These are phyloP conservation scores for Hygrophorus russula DNA, from an alignment of 768 basidiomycete species.

Conservation along the genomic window DNA sequence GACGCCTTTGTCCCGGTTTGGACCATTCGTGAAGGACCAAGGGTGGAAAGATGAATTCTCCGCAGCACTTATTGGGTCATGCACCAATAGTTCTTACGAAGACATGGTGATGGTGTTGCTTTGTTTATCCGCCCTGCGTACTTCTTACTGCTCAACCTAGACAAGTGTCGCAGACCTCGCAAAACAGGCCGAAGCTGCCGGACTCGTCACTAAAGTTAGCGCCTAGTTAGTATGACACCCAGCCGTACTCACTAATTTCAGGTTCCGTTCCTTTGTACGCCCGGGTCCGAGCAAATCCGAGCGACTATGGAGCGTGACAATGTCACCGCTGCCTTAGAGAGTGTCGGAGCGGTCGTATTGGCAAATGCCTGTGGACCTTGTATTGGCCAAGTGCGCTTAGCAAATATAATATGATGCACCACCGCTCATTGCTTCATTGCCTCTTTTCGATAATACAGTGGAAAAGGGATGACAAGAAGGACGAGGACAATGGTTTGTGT, in stretches of 20 bases:
- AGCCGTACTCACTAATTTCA: constrained; percentile 11
- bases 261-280: constrained; percentile 83
- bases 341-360: constrained; percentile 87
- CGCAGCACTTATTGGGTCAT: constrained; percentile 92
- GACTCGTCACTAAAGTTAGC: constrained; percentile 61
- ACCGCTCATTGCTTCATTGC: too few relatives aligned
- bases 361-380: constrained; percentile 99
- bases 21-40: constrained; percentile 64
- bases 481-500: constrained; percentile 77
- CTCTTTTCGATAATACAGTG: constrained; percentile 38
- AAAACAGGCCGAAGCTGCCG: constrained; percentile 75
- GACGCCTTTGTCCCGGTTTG: constrained; percentile 87
- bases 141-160: constrained; percentile 27
- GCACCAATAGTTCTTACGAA: constrained; percentile 97
- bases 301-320: constrained; percentile 96
- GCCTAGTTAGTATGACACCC: neutral
- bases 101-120: constrained; percentile 57
- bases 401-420: neutral
- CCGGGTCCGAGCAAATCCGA: constrained; percentile 91
- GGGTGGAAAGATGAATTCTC: constrained; percentile 93
- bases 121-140: neutral
- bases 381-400: constrained; percentile 70
- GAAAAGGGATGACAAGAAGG: constrained; percentile 84
- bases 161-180: constrained; percentile 89
- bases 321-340: constrained; percentile 69